Conservation (phyloP, 768 basidiomycete genomes). For the Naganishia randhawae region DNA sequence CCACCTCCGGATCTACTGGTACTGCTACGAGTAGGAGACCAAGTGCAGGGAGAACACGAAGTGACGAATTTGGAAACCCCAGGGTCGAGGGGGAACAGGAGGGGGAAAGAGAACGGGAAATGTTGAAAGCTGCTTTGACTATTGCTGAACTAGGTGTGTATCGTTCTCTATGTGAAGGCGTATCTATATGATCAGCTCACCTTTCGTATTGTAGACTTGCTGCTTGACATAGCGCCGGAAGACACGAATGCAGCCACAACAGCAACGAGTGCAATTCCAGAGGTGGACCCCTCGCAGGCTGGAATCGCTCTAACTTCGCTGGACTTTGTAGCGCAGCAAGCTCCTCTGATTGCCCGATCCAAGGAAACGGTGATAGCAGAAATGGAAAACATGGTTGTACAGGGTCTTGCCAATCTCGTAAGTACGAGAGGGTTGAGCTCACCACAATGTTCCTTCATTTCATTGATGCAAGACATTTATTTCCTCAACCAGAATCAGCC, state of each 20-base stretch:
- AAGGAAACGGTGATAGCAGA: constrained; percentile 68
- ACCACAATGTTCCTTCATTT: neutral
- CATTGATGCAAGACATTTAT: too few species aligned
- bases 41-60: neutral
- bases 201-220: neutral
- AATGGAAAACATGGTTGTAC: constrained; percentile 87
- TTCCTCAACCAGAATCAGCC: constrained; percentile 68
- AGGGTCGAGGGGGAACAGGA: constrained; percentile 48
- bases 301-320: constrained; percentile 68
- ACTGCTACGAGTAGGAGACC: neutral
- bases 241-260: constrained; percentile 22
- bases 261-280: constrained; percentile 30
- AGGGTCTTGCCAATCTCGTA: constrained; percentile 72
- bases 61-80: neutral
- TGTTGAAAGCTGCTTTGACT: constrained; percentile 90
- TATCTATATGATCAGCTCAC: neutral
- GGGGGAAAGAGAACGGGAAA: constrained; percentile 76
- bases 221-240: neutral
- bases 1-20: neutral
- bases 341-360: constrained; percentile 69
- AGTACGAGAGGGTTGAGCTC: constrained; percentile 36
- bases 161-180: neutral
- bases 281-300: neutral
- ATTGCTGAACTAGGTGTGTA: constrained; percentile 80
- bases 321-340: constrained; percentile 64